Evolutionary conservation across 2,329 filamentous ascomycete genomes (phyloP), one percentile per base, ranked within the genome.

Genomic region (Hymenoscyphus scutula): DNA sequence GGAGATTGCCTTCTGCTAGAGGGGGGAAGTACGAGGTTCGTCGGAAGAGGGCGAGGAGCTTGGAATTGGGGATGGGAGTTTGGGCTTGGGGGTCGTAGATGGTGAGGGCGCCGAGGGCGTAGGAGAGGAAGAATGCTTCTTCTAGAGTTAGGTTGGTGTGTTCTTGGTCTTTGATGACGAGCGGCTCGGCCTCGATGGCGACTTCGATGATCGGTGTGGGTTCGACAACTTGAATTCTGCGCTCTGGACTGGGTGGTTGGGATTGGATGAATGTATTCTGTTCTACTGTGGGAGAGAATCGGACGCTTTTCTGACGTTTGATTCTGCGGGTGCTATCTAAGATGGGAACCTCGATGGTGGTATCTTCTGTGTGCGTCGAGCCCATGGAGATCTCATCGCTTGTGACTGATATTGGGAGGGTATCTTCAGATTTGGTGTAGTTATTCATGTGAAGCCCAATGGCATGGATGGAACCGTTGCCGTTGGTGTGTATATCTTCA

Each of bases 121-220:
- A 98, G 4, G 81, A 82, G 10, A 99, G 82, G 74, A 97, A 99
- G 76, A 98, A 96, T 0, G 92, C 89, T 76, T 99, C 95, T 75
- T 97, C 92, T 0, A 89, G 84, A 2, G 89, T 92, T 8, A 99
- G 81, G 74, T 98, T 95, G n/a, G 97, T 86, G 72, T 97, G 92
- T 72, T 99, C 95, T 77, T 89, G 76, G 78, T 86, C 78, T 61
- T 79, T 70, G 62, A 81, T 74, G 7, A 60, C 56, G 17, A 78
- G 56, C 0, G 64, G 63, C 38, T 76, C 70, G 23, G 67, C 67
- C 25, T 66, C 59, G 2, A 53, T 53, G 8, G 54, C 45, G 13
- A 37, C 32, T 34, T 53, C 29, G 8, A 37, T 8, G 8, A n/a
- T 13, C 25, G 45, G 13, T 3, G 27, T 34, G 10, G 58, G 19